Conservation (phyloP, 805 yeast genomes). For the Ogataea glucozyma region DNA sequence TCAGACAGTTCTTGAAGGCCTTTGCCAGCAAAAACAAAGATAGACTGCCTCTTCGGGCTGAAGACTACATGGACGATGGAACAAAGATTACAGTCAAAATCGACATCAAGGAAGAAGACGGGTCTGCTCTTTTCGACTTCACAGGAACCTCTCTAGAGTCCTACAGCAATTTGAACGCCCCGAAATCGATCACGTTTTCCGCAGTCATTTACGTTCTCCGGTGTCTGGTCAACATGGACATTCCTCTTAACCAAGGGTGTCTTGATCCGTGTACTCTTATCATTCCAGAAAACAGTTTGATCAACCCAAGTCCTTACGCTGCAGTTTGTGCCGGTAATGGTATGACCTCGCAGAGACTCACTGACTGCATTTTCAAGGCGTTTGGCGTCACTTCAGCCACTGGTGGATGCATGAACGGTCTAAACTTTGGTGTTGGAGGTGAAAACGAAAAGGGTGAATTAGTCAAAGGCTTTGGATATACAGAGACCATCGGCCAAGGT, state of each 20-base stretch:
- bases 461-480: conserved; percentile 49
- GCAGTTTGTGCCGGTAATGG: conserved; percentile 52
- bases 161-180: conserved; percentile 55
- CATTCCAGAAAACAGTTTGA: conserved; percentile 37
- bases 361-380: conserved; percentile 80
- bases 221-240: conserved; percentile 48
- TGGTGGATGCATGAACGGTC: conserved; percentile 87
- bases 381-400: conserved; percentile 84
- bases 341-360: conserved; percentile 84
- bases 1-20: conserved; percentile 35
- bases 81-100: conserved; percentile 46
- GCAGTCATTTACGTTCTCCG: conserved; percentile 56
- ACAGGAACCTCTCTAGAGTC: conserved; percentile 53
- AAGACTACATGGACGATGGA: conserved; percentile 59
- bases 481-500: conserved; percentile 59
- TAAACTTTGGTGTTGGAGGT: conserved; percentile 67
- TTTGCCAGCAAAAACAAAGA: conserved; percentile 43
- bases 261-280: conserved; percentile 33
- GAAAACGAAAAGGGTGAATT: conserved; percentile 49
- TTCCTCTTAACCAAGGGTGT: conserved; percentile 59
- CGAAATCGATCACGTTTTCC: conserved; percentile 52
- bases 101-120: conserved; percentile 41
- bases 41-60: conserved; percentile 41
- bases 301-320: conserved; percentile 47
- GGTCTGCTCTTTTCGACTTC: conserved; percentile 51